phyloP scores from a whole-genome alignment of 495 filamentous ascomycete genomes.

The Trichocladium antarcticum region DNA sequence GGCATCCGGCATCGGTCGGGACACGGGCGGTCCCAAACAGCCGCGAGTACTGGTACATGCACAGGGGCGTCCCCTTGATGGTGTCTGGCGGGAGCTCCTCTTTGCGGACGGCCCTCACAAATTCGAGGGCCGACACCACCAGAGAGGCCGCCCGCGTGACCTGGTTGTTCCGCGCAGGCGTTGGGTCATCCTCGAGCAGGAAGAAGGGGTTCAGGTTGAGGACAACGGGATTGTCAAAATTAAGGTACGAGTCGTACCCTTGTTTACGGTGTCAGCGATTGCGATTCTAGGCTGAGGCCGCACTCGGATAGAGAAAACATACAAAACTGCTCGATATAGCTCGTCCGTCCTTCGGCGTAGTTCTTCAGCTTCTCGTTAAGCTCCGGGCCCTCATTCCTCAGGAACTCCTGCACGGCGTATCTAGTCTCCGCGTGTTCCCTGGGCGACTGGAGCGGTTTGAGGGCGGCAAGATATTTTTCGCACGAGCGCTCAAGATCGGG shows the following conservation, averaged over 20 bases:
- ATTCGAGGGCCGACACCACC: constrained; percentile 78
- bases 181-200: constrained; percentile 92
- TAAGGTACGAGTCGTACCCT: constrained; percentile 99
- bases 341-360: constrained; percentile 86
- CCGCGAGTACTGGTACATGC: constrained; percentile 97
- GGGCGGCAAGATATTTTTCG: constrained; percentile 65
- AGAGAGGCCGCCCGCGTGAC: constrained; percentile 90
- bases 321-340: constrained; percentile 99
- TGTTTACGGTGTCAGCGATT: neutral
- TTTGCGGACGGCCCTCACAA: constrained; percentile 83
- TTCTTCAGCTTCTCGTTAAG: constrained; percentile 83
- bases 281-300: neutral
- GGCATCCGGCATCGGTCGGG: constrained; percentile 88
- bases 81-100: constrained; percentile 91
- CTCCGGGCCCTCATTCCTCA: constrained; percentile 70
- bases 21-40: constrained; percentile 92
- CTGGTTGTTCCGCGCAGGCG: constrained; percentile 89
- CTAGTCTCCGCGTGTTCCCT: constrained; percentile 78
- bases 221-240: constrained; percentile 95
- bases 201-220: constrained; percentile 98
- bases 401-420: constrained; percentile 72
- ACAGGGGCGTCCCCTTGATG: constrained; percentile 67
- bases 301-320: constrained; percentile 30
- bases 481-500: constrained; percentile 79
- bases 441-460: constrained; percentile 67